Conservation (phyloP, 495 filamentous ascomycete species). For the Umbilicaria muhlenbergii region DNA sequence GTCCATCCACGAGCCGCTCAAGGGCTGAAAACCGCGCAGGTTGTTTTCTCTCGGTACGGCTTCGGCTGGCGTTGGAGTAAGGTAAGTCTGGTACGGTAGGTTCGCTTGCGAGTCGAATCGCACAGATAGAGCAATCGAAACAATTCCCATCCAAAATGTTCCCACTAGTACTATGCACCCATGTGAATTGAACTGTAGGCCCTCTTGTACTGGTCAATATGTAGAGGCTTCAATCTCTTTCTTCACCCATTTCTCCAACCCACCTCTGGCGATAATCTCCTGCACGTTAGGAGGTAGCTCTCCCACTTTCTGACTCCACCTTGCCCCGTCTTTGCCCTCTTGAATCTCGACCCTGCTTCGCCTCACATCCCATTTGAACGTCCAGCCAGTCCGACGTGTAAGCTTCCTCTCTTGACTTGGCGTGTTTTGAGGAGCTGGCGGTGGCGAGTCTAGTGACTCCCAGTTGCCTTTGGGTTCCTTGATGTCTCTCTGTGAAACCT, state of each 20-base stretch:
- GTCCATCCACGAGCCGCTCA: too few species aligned
- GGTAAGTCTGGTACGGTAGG: background rate
- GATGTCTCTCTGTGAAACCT: slow-evolving; percentile 12
- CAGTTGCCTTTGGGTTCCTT: slow-evolving; percentile 24
- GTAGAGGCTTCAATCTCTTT: slow-evolving; percentile 29
- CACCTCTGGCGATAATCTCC: slow-evolving; percentile 70
- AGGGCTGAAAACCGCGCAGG: too few species aligned
- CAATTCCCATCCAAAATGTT: too few species aligned
- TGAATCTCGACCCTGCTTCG: slow-evolving; percentile 50
- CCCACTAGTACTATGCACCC: background rate
- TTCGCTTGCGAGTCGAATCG: too few species aligned
- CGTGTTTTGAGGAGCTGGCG: slow-evolving; percentile 19
- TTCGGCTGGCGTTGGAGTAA: background rate
- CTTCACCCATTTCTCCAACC: slow-evolving; percentile 77
- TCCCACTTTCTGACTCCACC: slow-evolving; percentile 70
- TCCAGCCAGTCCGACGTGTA: slow-evolving; percentile 83
- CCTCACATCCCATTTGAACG: slow-evolving; percentile 67
- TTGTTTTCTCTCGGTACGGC: background rate
- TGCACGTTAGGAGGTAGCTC: slow-evolving; percentile 82
- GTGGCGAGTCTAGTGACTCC: slow-evolving; percentile 29
- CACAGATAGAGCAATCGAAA: too few species aligned
- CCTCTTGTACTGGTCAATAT: background rate
- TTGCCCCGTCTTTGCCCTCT: slow-evolving; percentile 45
- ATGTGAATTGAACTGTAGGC: background rate
- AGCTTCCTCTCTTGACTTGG: slow-evolving; percentile 31